A percentile compares a stretch with the other conserved stretches of the same genome.
Evolutionary conservation across 768 basidiomycete species (phyloP).

Genomic region (Boletus sp.): DNA sequence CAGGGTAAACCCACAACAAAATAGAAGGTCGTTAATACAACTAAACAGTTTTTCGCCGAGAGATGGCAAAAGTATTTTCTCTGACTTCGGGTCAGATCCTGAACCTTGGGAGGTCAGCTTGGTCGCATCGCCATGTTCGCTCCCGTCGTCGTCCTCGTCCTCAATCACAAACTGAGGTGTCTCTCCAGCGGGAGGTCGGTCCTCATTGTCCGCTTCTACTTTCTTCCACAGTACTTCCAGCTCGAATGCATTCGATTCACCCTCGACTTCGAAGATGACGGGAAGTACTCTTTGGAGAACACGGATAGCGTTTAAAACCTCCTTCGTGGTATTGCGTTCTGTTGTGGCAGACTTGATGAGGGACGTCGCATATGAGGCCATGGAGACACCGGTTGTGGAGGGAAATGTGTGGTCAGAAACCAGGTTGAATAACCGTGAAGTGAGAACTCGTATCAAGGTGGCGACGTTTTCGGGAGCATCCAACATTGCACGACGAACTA

Average conservation of each 20-base stretch:
- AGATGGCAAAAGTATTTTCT: slow-evolving; percentile 62
- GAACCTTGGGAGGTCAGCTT: slow-evolving; percentile 13
- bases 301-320: slow-evolving; percentile 90
- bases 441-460: slow-evolving; percentile 72
- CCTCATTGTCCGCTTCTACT: slow-evolving; percentile 45
- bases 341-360: slow-evolving; percentile 59
- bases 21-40: slow-evolving; percentile 81
- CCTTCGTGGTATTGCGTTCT: slow-evolving; percentile 72
- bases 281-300: slow-evolving; percentile 87
- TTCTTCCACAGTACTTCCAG: slow-evolving; percentile 81
- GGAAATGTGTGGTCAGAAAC: slow-evolving; percentile 83
- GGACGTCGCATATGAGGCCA: slow-evolving; percentile 66
- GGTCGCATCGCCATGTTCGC: slow-evolving; percentile 39
- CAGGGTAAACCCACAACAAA: slow-evolving; percentile 92
- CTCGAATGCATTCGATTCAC: slow-evolving; percentile 72
- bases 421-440: slow-evolving; percentile 68
- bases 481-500: slow-evolving; percentile 79
- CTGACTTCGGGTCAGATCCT: slow-evolving; percentile 31
- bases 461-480: slow-evolving; percentile 86
- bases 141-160: slow-evolving; percentile 63
- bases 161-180: slow-evolving; percentile 84
- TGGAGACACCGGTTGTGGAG: slow-evolving; percentile 49
- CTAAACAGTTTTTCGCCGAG: slow-evolving; percentile 78
- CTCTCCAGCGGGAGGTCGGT: slow-evolving; percentile 25
- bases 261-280: slow-evolving; percentile 80